Conservation (phyloP, 768 basidiomycete species). For the Tylopilus felleus region DNA sequence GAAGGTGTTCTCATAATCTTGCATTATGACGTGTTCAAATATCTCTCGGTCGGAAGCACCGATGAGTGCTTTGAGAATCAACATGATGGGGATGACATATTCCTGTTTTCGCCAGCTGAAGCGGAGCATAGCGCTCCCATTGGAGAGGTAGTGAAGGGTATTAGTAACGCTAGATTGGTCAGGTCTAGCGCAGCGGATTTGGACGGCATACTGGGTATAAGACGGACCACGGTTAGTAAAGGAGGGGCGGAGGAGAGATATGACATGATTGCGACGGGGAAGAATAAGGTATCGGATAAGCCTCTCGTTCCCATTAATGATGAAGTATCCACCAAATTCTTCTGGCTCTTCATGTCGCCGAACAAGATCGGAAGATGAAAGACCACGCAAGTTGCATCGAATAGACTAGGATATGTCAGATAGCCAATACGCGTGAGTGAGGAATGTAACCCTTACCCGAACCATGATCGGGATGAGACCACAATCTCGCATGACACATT, state of each 20-base stretch:
- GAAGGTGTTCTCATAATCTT: slow-evolving; percentile 96
- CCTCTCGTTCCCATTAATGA: slow-evolving; percentile 98
- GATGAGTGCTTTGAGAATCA: slow-evolving; percentile 90
- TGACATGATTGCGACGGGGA: slow-evolving; percentile 92
- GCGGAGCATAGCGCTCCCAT: slow-evolving; percentile 93
- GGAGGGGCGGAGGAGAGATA: slow-evolving; percentile 85
- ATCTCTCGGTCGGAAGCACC: slow-evolving; percentile 93
- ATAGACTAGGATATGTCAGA: slow-evolving; percentile 56
- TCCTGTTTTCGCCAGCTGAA: slow-evolving; percentile 98
- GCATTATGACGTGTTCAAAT: slow-evolving; percentile 94
- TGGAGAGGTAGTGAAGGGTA: slow-evolving; percentile 94
- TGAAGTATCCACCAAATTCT: slow-evolving; percentile 98
- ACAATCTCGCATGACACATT: slow-evolving; percentile 75
- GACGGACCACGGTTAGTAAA: slow-evolving; percentile 92
- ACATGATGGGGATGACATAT: slow-evolving; percentile 96
- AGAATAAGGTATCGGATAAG: slow-evolving; percentile 97
- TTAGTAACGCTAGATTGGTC: slow-evolving; percentile 95
- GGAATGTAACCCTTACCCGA: slow-evolving; percentile 56
- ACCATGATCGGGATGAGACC: slow-evolving; percentile 97
- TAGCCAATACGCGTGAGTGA: background rate
- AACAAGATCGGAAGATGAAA: slow-evolving; percentile 86
- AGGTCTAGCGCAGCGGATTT: slow-evolving; percentile 90
- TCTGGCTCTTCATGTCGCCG: slow-evolving; percentile 92
- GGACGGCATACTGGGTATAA: slow-evolving; percentile 91
- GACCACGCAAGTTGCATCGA: slow-evolving; percentile 83